Conservation (phyloP, 106 monocot genomes). For the Alisma plantagoaquatica region DNA sequence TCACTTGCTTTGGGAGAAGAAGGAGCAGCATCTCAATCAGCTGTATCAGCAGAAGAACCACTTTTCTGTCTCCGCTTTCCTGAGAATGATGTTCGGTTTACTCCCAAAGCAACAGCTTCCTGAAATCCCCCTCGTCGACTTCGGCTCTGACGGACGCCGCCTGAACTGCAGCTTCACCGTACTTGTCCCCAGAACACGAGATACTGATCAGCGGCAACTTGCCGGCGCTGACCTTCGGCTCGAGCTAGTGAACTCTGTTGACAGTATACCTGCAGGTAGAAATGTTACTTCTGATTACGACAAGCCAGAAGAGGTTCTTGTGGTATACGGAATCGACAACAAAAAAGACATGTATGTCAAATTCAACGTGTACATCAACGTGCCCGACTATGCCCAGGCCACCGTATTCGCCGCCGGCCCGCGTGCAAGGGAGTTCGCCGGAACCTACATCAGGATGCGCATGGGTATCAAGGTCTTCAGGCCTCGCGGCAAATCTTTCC, state of each 20-base stretch:
- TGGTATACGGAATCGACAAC: constrained; percentile 13
- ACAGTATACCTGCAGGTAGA: too few species aligned
- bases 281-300: too few species aligned
- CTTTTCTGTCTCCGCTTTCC: too few species aligned
- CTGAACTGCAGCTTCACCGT: not conserved
- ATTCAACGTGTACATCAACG: constrained; percentile 14
- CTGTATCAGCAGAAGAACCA: not conserved
- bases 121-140: not conserved
- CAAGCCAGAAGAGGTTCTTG: constrained; percentile 11
- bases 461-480: constrained; percentile 13
- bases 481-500: not conserved
- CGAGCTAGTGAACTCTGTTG: too few species aligned
- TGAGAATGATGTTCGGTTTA: not conserved
- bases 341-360: not conserved
- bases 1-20: not conserved
- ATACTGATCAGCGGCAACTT: not conserved
- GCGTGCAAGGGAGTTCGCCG: constrained; percentile 32
- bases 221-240: too few species aligned
- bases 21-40: not conserved
- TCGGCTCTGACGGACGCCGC: not conserved
- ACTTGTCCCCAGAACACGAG: not conserved
- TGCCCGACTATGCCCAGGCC: not conserved
- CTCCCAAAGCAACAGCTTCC: not conserved
- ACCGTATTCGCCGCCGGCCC: constrained; percentile 4
- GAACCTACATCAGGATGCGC: constrained; percentile 40